Percentiles rank a stretch among this genome's conserved stretches.
These are phyloP conservation scores for Saxispiralis lemnorum DNA, from an alignment of 495 filamentous ascomycete species.

Conservation along the genomic window DNA sequence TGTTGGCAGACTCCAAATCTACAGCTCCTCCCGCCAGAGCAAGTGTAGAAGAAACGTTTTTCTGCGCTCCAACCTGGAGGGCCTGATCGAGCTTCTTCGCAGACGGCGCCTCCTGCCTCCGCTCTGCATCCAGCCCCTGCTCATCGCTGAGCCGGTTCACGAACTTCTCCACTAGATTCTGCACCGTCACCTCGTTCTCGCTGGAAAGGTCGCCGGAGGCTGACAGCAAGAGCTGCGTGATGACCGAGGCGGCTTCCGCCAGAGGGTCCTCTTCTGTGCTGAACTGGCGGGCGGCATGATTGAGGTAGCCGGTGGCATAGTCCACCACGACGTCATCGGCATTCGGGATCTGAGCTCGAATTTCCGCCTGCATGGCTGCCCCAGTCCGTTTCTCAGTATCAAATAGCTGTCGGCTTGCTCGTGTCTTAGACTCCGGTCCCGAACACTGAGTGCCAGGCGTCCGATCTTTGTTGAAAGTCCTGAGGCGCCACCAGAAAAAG, in stretches of 20 bases:
- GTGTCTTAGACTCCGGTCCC: too few species aligned
- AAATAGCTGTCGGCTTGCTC: too few species aligned
- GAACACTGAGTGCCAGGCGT: too few species aligned
- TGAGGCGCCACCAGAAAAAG: too few species aligned
- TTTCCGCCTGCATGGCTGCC: conserved; percentile 67
- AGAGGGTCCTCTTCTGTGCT: conserved; percentile 59
- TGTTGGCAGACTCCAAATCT: conserved; percentile 82
- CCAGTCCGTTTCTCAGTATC: neutral
- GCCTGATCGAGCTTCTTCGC: conserved; percentile 83
- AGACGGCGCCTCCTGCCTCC: conserved; percentile 47
- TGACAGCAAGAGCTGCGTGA: conserved; percentile 73
- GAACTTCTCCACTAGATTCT: conserved; percentile 76
- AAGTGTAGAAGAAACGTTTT: conserved; percentile 87
- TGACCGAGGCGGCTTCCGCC: conserved; percentile 63
- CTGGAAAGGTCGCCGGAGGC: conserved; percentile 64
- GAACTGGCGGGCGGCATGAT: conserved; percentile 74
- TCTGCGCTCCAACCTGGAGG: conserved; percentile 83
- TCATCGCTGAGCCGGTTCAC: conserved; percentile 58
- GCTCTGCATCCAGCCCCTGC: conserved; percentile 54
- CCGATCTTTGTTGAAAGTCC: too few species aligned
- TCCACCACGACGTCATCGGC: conserved; percentile 81
- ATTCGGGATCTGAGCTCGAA: conserved; percentile 67
- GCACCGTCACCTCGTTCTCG: conserved; percentile 57
- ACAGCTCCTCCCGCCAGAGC: conserved; percentile 69
- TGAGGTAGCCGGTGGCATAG: conserved; percentile 87